Conservation (phyloP, 1,284 basidiomycete species). For the Cystobasidium sp. region DNA sequence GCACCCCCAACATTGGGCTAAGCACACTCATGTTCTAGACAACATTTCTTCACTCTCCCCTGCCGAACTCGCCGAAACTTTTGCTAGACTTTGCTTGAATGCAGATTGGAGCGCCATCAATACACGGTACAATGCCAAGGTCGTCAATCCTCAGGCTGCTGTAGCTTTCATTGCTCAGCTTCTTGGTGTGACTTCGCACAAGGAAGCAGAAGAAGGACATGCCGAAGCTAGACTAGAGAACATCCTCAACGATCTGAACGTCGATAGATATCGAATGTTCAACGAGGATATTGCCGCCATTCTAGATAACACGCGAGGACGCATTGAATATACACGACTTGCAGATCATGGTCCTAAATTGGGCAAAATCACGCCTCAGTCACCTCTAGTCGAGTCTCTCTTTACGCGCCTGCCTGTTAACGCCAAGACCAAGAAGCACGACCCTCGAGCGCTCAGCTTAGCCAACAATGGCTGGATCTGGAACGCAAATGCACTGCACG, state of each 20-base stretch:
- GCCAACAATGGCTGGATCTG: constrained; percentile 99
- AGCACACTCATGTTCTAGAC: constrained; percentile 1
- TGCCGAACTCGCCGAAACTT: constrained; percentile 70
- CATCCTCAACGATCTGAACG: constrained; percentile 82
- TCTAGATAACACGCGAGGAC: constrained; percentile 72
- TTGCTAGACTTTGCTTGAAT: constrained; percentile 47
- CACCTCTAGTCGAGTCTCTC: constrained; percentile 81
- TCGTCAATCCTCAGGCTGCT: constrained; percentile 65
- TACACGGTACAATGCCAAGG: constrained; percentile 69
- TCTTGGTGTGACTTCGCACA: constrained; percentile 64
- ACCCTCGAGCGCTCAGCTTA: constrained; percentile 74
- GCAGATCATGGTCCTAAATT: constrained; percentile 80
- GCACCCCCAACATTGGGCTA: constrained; percentile 7
- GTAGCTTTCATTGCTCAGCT: constrained; percentile 70
- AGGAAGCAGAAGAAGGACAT: constrained; percentile 57
- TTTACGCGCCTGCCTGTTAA: constrained; percentile 77
- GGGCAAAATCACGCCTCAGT: constrained; percentile 76
- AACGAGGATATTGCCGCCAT: constrained; percentile 78
- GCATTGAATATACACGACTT: constrained; percentile 77
- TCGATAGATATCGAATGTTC: constrained; percentile 82
- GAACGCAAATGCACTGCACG: constrained; percentile 89
- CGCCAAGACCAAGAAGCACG: constrained; percentile 63
- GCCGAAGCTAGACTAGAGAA: constrained; percentile 73
- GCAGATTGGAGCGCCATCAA: constrained; percentile 55
- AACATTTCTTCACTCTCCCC: constrained; percentile 66